Conservation (phyloP, 2,329 filamentous ascomycete genomes). For the Dryadomyces quercivorus region DNA sequence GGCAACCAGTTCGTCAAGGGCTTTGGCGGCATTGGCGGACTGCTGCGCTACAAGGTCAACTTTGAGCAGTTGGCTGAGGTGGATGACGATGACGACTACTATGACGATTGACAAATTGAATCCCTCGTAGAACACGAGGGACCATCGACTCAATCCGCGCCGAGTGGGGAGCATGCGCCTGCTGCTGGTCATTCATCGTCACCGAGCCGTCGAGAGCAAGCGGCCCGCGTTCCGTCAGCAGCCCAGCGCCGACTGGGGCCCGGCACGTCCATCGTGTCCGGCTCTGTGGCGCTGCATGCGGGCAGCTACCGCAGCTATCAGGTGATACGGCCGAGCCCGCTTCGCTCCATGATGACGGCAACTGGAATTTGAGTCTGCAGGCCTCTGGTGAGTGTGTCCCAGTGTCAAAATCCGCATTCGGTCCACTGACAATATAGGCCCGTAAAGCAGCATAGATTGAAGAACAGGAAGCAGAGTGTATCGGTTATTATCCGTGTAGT, state of each 20-base stretch:
- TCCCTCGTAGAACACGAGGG: slow-evolving; percentile 83
- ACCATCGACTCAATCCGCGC: slow-evolving; percentile 50
- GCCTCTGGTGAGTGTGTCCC: not conserved
- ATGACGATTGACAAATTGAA: slow-evolving; percentile 82
- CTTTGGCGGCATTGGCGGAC: slow-evolving; percentile 94
- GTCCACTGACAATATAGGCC: not conserved
- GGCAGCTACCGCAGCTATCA: slow-evolving; percentile 32
- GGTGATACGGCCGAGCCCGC: slow-evolving; percentile 52
- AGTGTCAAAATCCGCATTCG: not conserved
- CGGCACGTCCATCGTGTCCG: not conserved
- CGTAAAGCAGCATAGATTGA: not conserved
- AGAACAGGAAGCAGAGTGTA: not conserved
- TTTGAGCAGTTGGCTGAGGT: slow-evolving; percentile 96
- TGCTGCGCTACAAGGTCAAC: slow-evolving; percentile 99
- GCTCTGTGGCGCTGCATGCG: slow-evolving; percentile 26
- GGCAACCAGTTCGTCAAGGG: slow-evolving; percentile 99
- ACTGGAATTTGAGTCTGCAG: slow-evolving; percentile 30
- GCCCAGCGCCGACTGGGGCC: slow-evolving; percentile 30
- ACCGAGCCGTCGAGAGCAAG: not conserved
- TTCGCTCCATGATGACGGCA: slow-evolving; percentile 55
- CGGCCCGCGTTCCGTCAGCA: slow-evolving; percentile 17
- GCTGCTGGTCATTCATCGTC: slow-evolving; percentile 7
- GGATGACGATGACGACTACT: slow-evolving; percentile 88
- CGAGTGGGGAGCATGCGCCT: slow-evolving; percentile 10
- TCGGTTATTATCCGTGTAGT: too few species aligned